Base-by-base conservation (phyloP, 2,329 filamentous ascomycete genomes). In the Lachnellula cervina region DNA sequence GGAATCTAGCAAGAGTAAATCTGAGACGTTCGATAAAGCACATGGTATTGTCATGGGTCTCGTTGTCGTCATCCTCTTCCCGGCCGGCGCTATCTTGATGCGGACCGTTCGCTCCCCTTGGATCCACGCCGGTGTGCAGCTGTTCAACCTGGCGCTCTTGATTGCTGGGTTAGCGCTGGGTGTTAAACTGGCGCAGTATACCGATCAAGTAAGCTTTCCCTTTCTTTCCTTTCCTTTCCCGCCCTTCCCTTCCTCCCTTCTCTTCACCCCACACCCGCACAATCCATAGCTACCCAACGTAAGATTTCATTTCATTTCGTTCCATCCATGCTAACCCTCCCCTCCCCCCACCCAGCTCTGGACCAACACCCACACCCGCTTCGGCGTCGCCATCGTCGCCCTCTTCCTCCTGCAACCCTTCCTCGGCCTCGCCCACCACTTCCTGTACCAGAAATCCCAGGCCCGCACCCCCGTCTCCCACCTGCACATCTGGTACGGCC, bases 11-110 rank as follows among this genome's bases (percentile, higher is more conserved):
- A 23, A 13, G n/a, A 37, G 49, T 32, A 34, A 28, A 21, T 49
- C 61, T 2, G 4, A 25, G 13, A 50, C 61, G 7, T 67, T 61
- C 13, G 37, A 64, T 3, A 68, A 61, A 46, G 73, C 77, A 0
- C 83, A 86, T 59, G 84, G 82, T 49, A 74, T 83, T 61, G 71
- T 87, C 64, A 83, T 87, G 82, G 76, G 77, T 25, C 65, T 86
- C 46, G 78, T 80, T 17, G 83, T 86, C 60, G 75, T 80, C 3
- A 64, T 80, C 13, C 70, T 84, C 21, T 86, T 84, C 60, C 84
- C 84, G 0, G 61, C 85, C 2, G 84, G 83, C 5, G 76, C 83
- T 8, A 71, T 82, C 3, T 66, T 84, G 42, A 85, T 87, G 78
- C 80, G 83, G 2, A 59, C 86, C 3, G 59, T 84, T 6, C 77